Percentiles rank a stretch among this genome's conserved stretches.
Conservation (phyloP, 2,329 filamentous ascomycete genomes). For the Neopestalotiopsis clavispora region DNA sequence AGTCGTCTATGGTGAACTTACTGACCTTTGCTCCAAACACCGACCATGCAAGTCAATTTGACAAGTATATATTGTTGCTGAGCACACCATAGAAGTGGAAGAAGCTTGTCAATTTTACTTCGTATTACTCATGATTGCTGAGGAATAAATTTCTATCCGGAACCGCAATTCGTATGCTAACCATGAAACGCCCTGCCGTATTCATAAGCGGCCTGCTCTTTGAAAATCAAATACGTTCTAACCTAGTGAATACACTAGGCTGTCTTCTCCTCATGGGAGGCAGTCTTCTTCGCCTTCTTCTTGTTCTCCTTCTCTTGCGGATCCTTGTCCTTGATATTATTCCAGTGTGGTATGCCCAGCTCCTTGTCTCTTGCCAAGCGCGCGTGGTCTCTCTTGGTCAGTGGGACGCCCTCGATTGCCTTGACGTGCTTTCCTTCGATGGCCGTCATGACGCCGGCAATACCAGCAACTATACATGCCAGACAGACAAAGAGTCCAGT, state of each 20-base stretch:
- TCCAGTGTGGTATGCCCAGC: conserved; percentile 62
- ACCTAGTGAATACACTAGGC: neutral
- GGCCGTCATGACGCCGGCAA: conserved; percentile 73
- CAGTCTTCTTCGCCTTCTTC: conserved; percentile 37
- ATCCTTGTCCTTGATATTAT: conserved; percentile 58
- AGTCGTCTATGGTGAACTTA: no score
- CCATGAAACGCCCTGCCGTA: neutral
- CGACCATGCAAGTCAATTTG: no score
- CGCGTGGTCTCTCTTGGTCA: conserved; percentile 60
- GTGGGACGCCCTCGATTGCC: conserved; percentile 70
- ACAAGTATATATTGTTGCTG: no score
- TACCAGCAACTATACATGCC: conserved; percentile 70
- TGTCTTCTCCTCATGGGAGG: conserved; percentile 15
- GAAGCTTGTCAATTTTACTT: neutral
- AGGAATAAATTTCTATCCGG: neutral
- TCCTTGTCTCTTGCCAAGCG: conserved; percentile 58
- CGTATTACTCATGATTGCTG: neutral
- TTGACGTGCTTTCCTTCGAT: conserved; percentile 75
- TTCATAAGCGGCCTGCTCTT: neutral
- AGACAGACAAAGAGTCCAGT: conserved; percentile 80
- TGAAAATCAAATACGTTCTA: neutral
- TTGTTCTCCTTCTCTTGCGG: conserved; percentile 49
- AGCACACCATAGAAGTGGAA: neutral
- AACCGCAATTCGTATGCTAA: conserved; percentile 1
- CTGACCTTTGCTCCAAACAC: no score